These are phyloP conservation scores for Ensete glaucum DNA, from an alignment of 176 grass and related monocot genomes.

Conservation along the genomic window DNA sequence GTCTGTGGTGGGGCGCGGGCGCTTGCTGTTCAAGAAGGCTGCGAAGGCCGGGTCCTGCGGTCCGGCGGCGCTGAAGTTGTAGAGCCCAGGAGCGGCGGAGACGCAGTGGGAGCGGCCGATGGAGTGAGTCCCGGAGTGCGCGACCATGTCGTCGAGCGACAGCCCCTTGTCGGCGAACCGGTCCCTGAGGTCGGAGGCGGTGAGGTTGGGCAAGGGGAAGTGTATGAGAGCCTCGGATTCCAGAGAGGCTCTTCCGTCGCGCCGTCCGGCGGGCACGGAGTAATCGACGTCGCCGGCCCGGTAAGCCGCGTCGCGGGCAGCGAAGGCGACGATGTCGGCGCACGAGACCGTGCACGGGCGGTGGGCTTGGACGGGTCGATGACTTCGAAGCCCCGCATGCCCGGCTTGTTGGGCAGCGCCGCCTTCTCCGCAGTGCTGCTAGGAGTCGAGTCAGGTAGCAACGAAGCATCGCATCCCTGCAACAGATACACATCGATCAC, in stretches of 20 bases:
- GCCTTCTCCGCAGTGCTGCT: constrained; percentile 27
- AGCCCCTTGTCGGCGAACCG: constrained; percentile 30
- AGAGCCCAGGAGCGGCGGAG: constrained; percentile 27
- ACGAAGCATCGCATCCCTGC: constrained; percentile 41
- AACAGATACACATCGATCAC: too few relatives aligned
- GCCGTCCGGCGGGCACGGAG: constrained; percentile 23
- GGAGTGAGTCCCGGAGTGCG: constrained; percentile 29
- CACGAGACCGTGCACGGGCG: constrained; percentile 66
- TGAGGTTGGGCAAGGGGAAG: constrained; percentile 7
- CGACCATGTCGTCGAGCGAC: constrained; percentile 30
- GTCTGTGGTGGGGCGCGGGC: constrained; percentile 25
- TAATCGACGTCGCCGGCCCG: constrained; percentile 29
- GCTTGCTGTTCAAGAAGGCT: constrained; percentile 12
- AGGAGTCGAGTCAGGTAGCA: constrained; percentile 33
- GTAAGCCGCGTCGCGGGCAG: constrained; percentile 28
- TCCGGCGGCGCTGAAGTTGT: constrained; percentile 20
- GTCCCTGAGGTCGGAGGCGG: background rate
- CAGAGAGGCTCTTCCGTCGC: constrained; percentile 36
- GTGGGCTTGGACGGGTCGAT: constrained; percentile 36
- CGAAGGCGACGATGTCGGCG: constrained; percentile 65
- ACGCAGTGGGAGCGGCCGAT: constrained; percentile 45
- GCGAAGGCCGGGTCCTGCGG: constrained; percentile 18
- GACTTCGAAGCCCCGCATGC: constrained; percentile 44
- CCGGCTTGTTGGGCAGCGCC: constrained; percentile 25
- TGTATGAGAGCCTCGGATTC: constrained; percentile 24